Conservation (phyloP, 1,139 yeast genomes). For the Yamadazyma membranifaciens region DNA sequence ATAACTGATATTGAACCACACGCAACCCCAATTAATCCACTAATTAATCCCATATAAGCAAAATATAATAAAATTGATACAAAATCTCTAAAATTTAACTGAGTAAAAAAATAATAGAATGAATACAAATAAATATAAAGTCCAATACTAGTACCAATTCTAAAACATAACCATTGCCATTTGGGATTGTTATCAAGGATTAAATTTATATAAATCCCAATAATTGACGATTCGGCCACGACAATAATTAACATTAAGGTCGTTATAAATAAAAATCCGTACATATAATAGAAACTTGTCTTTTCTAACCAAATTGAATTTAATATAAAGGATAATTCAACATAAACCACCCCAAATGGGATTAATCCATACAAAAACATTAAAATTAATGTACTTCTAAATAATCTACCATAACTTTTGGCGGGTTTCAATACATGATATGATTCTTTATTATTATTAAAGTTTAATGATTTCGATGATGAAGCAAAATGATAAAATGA, state of each 20-base stretch:
- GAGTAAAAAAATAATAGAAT: constrained; percentile 58
- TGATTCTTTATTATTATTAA: neutral
- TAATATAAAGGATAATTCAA: constrained; percentile 72
- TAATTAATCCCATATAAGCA: constrained; percentile 67
- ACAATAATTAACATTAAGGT: constrained; percentile 58
- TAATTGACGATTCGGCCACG: constrained; percentile 70
- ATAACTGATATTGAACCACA: constrained; percentile 76
- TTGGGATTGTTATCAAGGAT: constrained; percentile 56
- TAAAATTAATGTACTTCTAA: constrained; percentile 20
- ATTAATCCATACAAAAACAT: constrained; percentile 56
- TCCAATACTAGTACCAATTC: constrained; percentile 69
- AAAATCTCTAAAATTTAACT: constrained; percentile 61
- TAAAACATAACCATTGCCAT: constrained; percentile 87
- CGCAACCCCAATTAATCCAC: constrained; percentile 62
- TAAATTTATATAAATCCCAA: constrained; percentile 65
- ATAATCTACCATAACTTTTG: constrained; percentile 8
- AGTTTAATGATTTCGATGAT: constrained; percentile 3
- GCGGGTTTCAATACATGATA: neutral
- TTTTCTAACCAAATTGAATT: constrained; percentile 80
- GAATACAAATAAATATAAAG: constrained; percentile 71
- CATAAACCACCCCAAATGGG: constrained; percentile 80
- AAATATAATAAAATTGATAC: constrained; percentile 71
- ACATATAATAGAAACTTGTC: constrained; percentile 75
- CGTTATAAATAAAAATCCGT: constrained; percentile 71
- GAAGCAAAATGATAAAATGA: constrained; percentile 13